A percentile compares a stretch with the other conserved stretches of the same genome.
phyloP scores from a whole-genome alignment of 192 early-diverging fungal genomes.

The Coemansia erecta region DNA sequence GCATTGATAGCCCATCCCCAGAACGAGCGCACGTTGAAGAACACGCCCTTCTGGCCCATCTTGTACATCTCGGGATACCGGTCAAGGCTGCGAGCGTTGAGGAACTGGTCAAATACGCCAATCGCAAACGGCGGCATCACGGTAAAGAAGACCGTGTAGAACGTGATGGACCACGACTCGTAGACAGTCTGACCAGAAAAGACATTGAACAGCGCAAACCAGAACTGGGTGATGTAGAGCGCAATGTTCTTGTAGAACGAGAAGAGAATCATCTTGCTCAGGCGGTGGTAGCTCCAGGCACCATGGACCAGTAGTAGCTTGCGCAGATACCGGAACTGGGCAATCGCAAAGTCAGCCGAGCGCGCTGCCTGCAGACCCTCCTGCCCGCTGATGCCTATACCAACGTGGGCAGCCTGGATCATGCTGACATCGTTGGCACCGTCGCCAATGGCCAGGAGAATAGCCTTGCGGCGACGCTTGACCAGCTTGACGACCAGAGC shows the following conservation, averaged over 20 bases:
- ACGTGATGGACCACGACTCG: constrained; percentile 96
- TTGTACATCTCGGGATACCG: constrained; percentile 97
- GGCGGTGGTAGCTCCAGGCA: constrained; percentile 93
- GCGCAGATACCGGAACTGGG: constrained; percentile 91
- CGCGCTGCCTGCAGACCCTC: constrained; percentile 97
- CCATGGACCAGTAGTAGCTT: constrained; percentile 97
- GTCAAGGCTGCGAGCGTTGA: constrained; percentile 90
- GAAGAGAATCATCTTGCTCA: constrained; percentile 94
- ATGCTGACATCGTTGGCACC: constrained; percentile 99
- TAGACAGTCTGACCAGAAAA: constrained; percentile 97
- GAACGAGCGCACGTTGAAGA: constrained; percentile 86
- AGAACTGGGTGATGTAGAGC: constrained; percentile 97
- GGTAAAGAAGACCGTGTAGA: constrained; percentile 94
- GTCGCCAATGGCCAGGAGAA: constrained; percentile 96
- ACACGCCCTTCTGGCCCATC: constrained; percentile 61
- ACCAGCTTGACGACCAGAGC: constrained; percentile 98
- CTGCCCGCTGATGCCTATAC: constrained; percentile 93
- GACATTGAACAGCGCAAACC: constrained; percentile 91
- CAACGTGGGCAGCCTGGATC: constrained; percentile 99
- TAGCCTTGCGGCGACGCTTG: constrained; percentile 82
- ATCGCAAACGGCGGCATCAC: constrained; percentile 92
- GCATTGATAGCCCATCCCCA: constrained; percentile 93
- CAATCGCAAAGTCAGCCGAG: constrained; percentile 97
- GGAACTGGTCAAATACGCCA: constrained; percentile 97
- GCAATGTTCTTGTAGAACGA: constrained; percentile 99